These are phyloP conservation scores for Panicum hallii DNA, from an alignment of 202 grass and related monocot species.

Conservation along the genomic window DNA sequence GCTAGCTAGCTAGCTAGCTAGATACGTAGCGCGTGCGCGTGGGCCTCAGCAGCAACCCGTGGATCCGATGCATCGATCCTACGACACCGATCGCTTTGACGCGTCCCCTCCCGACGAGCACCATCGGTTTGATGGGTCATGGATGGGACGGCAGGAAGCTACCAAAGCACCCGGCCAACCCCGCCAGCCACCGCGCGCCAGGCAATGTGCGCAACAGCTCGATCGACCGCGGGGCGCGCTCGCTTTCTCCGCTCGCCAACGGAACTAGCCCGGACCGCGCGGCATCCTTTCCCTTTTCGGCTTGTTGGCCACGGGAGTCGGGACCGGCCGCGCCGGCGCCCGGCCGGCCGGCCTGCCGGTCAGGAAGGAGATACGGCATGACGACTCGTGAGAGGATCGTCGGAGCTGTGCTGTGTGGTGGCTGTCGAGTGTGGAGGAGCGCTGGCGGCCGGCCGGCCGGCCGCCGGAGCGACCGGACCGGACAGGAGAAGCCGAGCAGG, in stretches of 20 bases:
- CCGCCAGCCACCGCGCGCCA: too few species aligned
- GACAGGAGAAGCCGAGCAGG: too few species aligned
- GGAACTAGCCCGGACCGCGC: too few species aligned
- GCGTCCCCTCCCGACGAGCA: neutral
- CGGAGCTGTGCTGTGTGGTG: too few species aligned
- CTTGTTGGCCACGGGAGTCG: neutral
- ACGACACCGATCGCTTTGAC: neutral
- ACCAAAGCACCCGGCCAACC: neutral
- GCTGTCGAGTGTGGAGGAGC: too few species aligned
- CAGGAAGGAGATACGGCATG: too few species aligned
- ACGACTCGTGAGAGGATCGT: too few species aligned
- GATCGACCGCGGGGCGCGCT: too few species aligned
- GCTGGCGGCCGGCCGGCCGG: too few species aligned
- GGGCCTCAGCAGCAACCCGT: neutral
- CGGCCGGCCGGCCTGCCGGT: too few species aligned
- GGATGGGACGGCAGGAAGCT: conserved; percentile 1
- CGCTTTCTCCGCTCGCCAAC: neutral
- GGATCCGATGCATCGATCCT: neutral
- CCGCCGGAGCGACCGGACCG: too few species aligned
- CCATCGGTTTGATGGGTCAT: neutral
- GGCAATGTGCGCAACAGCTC: neutral
- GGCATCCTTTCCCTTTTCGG: neutral
- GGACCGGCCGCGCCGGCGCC: too few species aligned
- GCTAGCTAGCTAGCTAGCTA: neutral
- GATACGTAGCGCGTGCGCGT: neutral